A percentile compares a stretch with the other conserved stretches of the same genome.
These are phyloP conservation scores for Russula earlei DNA, from an alignment of 768 basidiomycete species.

Conservation along the genomic window DNA sequence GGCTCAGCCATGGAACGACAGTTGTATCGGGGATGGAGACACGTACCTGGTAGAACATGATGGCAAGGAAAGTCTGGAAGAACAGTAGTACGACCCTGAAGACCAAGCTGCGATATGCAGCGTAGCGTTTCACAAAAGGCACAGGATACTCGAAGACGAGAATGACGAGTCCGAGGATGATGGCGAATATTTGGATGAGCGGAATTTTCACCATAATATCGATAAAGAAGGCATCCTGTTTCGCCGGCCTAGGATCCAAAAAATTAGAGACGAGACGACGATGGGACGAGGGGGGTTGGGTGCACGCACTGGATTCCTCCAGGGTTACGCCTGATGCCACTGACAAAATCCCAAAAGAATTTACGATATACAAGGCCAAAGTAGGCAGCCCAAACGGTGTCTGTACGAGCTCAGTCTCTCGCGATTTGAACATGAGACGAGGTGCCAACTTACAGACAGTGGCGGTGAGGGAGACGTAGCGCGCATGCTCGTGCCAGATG, in stretches of 20 bases:
- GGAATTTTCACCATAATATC: conserved; percentile 70
- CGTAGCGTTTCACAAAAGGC: conserved; percentile 43
- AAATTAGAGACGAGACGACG: neutral
- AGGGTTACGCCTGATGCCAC: conserved; percentile 65
- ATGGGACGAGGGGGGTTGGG: neutral
- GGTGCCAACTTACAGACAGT: conserved; percentile 52
- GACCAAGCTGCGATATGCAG: conserved; percentile 57
- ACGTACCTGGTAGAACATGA: conserved; percentile 71
- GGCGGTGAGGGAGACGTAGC: conserved; percentile 57
- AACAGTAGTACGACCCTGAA: conserved; percentile 54
- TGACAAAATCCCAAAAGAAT: conserved; percentile 96
- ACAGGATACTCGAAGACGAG: conserved; percentile 67
- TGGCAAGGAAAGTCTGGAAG: conserved; percentile 50
- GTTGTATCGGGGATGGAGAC: neutral
- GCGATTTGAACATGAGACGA: neutral
- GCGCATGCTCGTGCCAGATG: conserved; percentile 73
- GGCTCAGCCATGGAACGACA: neutral
- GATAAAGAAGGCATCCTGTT: conserved; percentile 45
- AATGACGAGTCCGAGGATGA: conserved; percentile 50
- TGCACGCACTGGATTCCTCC: conserved; percentile 73
- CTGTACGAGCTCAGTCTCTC: conserved; percentile 29
- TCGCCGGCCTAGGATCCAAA: conserved; percentile 20
- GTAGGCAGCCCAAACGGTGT: conserved; percentile 72
- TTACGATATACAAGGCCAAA: conserved; percentile 82
- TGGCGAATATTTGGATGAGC: conserved; percentile 58